Conservation (phyloP, 805 yeast species). For the Starmerella etchellsii region DNA sequence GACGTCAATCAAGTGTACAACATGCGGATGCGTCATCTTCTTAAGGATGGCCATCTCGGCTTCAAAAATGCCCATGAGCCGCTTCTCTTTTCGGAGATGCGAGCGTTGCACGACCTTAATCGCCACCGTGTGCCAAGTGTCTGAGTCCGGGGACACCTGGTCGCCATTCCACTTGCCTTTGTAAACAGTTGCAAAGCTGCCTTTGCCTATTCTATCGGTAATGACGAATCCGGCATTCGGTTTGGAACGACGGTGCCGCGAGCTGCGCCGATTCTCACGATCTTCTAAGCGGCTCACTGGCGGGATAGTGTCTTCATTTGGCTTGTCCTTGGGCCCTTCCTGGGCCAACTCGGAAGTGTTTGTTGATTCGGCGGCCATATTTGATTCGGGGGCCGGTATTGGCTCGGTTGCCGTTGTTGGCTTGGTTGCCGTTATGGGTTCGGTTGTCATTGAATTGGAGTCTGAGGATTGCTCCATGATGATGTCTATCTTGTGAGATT, state of each 20-base stretch:
- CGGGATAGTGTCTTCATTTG: too few species aligned
- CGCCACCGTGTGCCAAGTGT: conserved; percentile 45
- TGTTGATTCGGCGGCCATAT: too few species aligned
- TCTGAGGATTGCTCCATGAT: too few species aligned
- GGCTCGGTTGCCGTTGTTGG: too few species aligned
- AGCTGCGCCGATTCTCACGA: too few species aligned
- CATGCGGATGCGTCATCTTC: conserved; percentile 82
- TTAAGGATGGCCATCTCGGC: conserved; percentile 82
- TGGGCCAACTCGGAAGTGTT: too few species aligned
- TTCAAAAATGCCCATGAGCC: conserved; percentile 79
- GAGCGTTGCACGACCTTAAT: conserved; percentile 77
- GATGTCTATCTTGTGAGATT: too few species aligned
- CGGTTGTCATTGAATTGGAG: too few species aligned
- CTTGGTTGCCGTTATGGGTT: too few species aligned
- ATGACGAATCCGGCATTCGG: conserved; percentile 13
- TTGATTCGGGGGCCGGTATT: too few species aligned
- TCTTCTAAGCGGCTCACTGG: too few species aligned
- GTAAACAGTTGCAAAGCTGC: conserved; percentile 91
- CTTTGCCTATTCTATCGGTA: conserved; percentile 82
- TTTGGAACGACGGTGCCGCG: neutral
- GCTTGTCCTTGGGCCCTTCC: neutral
- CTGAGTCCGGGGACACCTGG: conserved; percentile 25
- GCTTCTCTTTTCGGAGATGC: conserved; percentile 54
- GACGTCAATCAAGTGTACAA: conserved; percentile 76
- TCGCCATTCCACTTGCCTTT: conserved; percentile 43